phyloP scores from a whole-genome alignment of 345 rosid species.

The Camelina hispida region DNA sequence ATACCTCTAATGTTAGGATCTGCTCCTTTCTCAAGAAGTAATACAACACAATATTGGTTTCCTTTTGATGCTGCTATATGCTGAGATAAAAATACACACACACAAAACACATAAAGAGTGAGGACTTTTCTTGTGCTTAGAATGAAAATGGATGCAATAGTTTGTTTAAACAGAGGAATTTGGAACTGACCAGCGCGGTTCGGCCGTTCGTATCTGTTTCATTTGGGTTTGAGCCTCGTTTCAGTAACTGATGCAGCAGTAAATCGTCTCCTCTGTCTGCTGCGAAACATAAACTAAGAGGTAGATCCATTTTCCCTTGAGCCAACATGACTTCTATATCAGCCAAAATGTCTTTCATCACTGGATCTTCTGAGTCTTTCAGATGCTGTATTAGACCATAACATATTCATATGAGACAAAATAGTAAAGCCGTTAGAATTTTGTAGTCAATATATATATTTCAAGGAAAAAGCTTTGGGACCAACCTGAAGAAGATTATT shows the following conservation, averaged over 20 bases:
- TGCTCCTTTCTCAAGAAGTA: constrained; percentile 78
- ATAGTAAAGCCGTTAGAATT: not conserved
- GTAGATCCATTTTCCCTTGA: constrained; percentile 78
- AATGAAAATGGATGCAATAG: not conserved
- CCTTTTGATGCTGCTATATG: constrained; percentile 87
- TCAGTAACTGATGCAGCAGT: constrained; percentile 72
- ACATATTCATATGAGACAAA: constrained; percentile 20
- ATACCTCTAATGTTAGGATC: constrained; percentile 80
- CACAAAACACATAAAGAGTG: not conserved
- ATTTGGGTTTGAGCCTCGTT: constrained; percentile 71
- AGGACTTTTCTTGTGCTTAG: not conserved
- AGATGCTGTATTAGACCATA: constrained; percentile 62
- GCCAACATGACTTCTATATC: constrained; percentile 80
- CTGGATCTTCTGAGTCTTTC: constrained; percentile 64
- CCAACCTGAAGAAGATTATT: constrained; percentile 89
- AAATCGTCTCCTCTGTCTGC: constrained; percentile 82
- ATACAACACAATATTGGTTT: constrained; percentile 59
- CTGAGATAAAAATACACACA: constrained; percentile 52
- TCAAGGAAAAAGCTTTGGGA: no score
- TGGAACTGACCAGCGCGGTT: constrained; percentile 64
- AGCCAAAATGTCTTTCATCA: constrained; percentile 61
- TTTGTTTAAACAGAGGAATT: constrained; percentile 13
- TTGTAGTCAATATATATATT: no score
- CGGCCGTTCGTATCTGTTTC: constrained; percentile 66
- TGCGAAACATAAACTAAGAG: constrained; percentile 82